phyloP scores from a whole-genome alignment of 768 basidiomycete genomes.

The Exsudoporus frostii region DNA sequence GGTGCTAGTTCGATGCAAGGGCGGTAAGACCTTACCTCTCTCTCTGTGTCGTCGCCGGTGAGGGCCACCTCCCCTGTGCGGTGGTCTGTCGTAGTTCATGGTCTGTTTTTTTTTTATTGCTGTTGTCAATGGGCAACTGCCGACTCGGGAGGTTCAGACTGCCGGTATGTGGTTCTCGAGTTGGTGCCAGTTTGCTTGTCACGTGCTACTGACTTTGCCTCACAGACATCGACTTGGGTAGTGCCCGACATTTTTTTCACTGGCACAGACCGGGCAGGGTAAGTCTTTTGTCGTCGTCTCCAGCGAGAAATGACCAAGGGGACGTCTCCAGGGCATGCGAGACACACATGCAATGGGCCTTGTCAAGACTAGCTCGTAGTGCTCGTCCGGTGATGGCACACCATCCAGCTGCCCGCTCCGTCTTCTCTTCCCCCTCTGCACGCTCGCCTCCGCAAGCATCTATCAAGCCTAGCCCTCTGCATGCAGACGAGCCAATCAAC shows the following conservation, averaged over 20 bases:
- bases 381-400: constrained; percentile 7
- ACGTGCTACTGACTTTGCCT: constrained; percentile 14
- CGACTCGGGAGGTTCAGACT: not conserved
- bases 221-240: not conserved
- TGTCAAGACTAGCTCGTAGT: constrained; percentile 50
- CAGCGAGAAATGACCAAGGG: not conserved
- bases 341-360: constrained; percentile 72
- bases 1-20: not conserved
- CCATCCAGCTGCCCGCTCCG: not conserved
- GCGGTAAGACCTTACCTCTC: constrained; percentile 46
- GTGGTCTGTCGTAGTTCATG: constrained; percentile 59
- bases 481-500: not conserved
- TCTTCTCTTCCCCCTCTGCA: constrained; percentile 6
- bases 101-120: constrained; percentile 17
- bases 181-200: constrained; percentile 7
- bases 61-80: constrained; percentile 42
- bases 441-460: constrained; percentile 4
- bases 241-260: not conserved
- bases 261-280: constrained; percentile 15
- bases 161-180: not conserved
- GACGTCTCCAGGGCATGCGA: constrained; percentile 47
- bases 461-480: not conserved
- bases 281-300: not conserved
- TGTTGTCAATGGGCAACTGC: not conserved
- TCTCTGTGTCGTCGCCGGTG: constrained; percentile 43